phyloP scores from a whole-genome alignment of 352 stramenopile genomes.

The Globisporangium irregulare region DNA sequence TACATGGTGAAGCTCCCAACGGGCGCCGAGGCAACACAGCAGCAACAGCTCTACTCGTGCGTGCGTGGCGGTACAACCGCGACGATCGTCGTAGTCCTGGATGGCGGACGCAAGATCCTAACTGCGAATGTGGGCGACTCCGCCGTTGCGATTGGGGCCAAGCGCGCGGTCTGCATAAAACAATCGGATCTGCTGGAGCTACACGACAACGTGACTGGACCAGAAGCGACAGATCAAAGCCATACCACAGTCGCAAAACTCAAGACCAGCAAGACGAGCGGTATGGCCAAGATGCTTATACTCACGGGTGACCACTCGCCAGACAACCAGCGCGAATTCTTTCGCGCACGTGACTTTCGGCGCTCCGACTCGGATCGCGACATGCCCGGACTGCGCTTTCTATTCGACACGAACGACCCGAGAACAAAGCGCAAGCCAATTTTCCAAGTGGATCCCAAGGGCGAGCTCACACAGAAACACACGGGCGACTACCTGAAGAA shows the following conservation, averaged over 20 bases:
- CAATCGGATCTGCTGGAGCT: not conserved
- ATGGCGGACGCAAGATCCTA: conserved; percentile 65
- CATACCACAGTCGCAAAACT: not conserved
- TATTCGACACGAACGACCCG: conserved; percentile 68
- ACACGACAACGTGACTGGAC: not conserved
- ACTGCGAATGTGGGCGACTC: conserved; percentile 86
- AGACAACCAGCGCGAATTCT: conserved; percentile 74
- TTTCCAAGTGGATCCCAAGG: conserved; percentile 27
- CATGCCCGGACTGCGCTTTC: conserved; percentile 72
- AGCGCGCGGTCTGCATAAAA: conserved; percentile 6
- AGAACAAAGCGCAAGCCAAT: conserved; percentile 35
- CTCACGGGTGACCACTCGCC: conserved; percentile 83
- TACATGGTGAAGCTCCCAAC: conserved; percentile 43
- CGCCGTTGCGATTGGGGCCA: conserved; percentile 34
- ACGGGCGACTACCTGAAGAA: conserved; percentile 88
- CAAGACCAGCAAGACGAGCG: conserved; percentile 20
- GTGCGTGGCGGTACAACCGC: conserved; percentile 89
- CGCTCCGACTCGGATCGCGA: conserved; percentile 23
- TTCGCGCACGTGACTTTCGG: conserved; percentile 43
- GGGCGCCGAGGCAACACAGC: not conserved
- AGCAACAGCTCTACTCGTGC: conserved; percentile 39
- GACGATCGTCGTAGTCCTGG: conserved; percentile 77
- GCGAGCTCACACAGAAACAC: conserved; percentile 33
- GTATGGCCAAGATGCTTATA: conserved; percentile 33
- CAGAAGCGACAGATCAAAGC: not conserved